These are phyloP conservation scores for Pleurotus eryngii DNA, from an alignment of 768 basidiomycete genomes.

Conservation along the genomic window DNA sequence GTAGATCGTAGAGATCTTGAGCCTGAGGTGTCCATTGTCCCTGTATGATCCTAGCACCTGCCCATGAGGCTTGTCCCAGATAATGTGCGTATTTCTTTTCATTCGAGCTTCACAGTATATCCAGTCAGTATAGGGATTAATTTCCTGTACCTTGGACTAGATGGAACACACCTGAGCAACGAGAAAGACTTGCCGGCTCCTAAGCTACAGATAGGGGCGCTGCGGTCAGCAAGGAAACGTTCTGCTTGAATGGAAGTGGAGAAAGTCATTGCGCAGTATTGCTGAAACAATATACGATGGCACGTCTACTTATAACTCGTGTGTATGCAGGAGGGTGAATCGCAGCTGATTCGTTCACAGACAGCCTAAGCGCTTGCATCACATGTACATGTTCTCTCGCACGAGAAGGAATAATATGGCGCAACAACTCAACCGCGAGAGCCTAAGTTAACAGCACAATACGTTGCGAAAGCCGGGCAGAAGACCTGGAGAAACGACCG, in stretches of 20 bases:
- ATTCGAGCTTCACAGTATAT: constrained; percentile 42
- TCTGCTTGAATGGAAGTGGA: constrained; percentile 39
- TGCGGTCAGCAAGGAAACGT: constrained; percentile 72
- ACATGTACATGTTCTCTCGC: not conserved
- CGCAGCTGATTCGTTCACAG: not conserved
- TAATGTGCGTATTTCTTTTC: constrained; percentile 83
- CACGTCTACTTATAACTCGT: not conserved
- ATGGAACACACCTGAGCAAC: constrained; percentile 51
- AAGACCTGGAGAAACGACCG: too few relatives aligned
- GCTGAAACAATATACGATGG: not conserved
- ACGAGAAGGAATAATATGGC: too few relatives aligned
- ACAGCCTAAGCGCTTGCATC: not conserved
- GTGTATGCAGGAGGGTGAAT: not conserved
- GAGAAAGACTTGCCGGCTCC: constrained; percentile 65
- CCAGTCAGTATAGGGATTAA: constrained; percentile 9
- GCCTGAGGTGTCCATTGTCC: constrained; percentile 81
- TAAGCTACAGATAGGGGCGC: constrained; percentile 72
- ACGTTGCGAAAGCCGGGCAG: too few relatives aligned
- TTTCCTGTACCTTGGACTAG: too few relatives aligned
- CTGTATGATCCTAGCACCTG: constrained; percentile 80
- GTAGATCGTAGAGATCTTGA: constrained; percentile 62
- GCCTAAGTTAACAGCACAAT: too few relatives aligned
- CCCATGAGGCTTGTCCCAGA: constrained; percentile 73
- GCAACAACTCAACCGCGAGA: too few relatives aligned
- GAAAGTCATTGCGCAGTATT: constrained; percentile 9